Percentiles rank a stretch among this genome's conserved stretches.
Conservation (phyloP, 371 early-diverging fungal genomes). For the Amoeboradix gromovi region DNA sequence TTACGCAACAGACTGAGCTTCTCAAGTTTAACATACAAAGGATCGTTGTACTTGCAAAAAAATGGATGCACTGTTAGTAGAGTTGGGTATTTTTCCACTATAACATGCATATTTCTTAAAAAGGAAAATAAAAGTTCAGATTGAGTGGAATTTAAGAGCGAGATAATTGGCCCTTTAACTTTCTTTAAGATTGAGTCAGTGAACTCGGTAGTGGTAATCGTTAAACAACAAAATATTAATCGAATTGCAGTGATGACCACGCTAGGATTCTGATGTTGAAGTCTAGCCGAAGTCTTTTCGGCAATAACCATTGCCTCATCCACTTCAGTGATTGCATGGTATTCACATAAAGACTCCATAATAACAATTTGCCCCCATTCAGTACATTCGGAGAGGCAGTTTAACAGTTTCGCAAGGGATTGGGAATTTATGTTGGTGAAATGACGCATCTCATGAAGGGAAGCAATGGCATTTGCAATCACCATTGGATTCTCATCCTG, state of each 20-base stretch:
- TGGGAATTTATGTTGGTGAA: too few relatives aligned
- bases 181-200: background rate
- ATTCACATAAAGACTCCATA: constrained; percentile 46
- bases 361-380: constrained; percentile 89
- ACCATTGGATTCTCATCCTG: constrained; percentile 80
- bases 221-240: constrained; percentile 15
- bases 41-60: constrained; percentile 86
- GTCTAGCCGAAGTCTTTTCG: constrained; percentile 55
- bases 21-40: constrained; percentile 73
- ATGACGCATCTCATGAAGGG: too few relatives aligned
- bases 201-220: too few relatives aligned
- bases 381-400: too few relatives aligned
- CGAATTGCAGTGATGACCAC: constrained; percentile 57
- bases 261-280: constrained; percentile 72
- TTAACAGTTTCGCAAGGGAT: too few relatives aligned
- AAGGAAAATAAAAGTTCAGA: constrained; percentile 83
- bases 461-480: too few relatives aligned
- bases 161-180: background rate
- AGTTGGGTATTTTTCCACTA: constrained; percentile 48
- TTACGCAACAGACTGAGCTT: constrained; percentile 66
- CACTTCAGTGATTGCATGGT: constrained; percentile 26
- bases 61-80: constrained; percentile 36
- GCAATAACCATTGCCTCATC: constrained; percentile 55
- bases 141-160: background rate
- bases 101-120: constrained; percentile 55